Percentiles rank a stretch among this genome's conserved stretches.
Evolutionary conservation across 108 stramenopile genomes (phyloP).

Genomic region (Poteriospumella lacustris): DNA sequence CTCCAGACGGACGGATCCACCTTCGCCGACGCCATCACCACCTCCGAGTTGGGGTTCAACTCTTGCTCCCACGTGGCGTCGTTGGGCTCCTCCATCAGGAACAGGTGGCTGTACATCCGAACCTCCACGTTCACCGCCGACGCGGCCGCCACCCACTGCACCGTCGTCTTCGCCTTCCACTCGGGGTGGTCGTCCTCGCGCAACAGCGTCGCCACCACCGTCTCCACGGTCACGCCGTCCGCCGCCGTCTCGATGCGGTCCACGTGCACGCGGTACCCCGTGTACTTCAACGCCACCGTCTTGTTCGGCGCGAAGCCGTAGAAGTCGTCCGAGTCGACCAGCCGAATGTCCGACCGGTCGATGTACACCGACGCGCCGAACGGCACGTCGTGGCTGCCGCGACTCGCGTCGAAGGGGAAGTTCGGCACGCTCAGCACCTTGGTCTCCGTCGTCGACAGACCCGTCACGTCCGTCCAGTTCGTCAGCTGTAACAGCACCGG

Average conservation of each 20-base stretch:
- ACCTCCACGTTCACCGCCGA: slow-evolving; percentile 44
- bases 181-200: background rate
- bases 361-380: slow-evolving; percentile 76
- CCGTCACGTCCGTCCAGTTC: background rate
- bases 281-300: slow-evolving; percentile 84
- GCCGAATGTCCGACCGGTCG: slow-evolving; percentile 78
- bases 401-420: slow-evolving; percentile 70
- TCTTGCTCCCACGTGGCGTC: slow-evolving; percentile 80
- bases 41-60: slow-evolving; percentile 68
- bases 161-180: slow-evolving; percentile 36
- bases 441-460: too few relatives aligned
- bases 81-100: slow-evolving; percentile 58
- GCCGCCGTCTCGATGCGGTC: slow-evolving; percentile 28
- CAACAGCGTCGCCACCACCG: background rate
- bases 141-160: slow-evolving; percentile 46
- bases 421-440: slow-evolving; percentile 56
- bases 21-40: background rate
- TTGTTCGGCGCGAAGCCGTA: slow-evolving; percentile 87
- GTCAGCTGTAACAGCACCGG: background rate
- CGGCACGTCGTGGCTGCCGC: slow-evolving; percentile 71
- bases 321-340: slow-evolving; percentile 69
- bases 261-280: slow-evolving; percentile 66
- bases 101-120: slow-evolving; percentile 88
- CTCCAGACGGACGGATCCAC: background rate
- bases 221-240: slow-evolving; percentile 6